A percentile compares a stretch with the other conserved stretches of the same genome.
Evolutionary conservation across 768 basidiomycete genomes (phyloP).

Genomic region (Serendipita sp.): DNA sequence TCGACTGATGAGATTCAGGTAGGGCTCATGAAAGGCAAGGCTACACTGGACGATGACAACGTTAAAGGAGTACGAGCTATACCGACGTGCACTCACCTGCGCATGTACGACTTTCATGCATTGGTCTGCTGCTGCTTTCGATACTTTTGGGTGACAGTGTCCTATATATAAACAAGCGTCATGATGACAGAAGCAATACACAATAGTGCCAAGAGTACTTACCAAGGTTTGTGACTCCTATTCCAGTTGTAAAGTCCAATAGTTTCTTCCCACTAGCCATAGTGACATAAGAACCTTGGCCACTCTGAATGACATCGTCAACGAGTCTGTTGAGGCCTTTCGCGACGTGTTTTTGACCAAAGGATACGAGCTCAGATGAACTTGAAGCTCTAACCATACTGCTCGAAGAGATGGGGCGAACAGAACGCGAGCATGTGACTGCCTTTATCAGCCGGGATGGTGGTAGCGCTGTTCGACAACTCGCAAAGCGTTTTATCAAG

Average conservation of each 20-base stretch:
- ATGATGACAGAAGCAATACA: neutral
- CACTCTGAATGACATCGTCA: constrained; percentile 20
- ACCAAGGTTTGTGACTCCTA: constrained; percentile 79
- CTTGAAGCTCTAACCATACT: neutral
- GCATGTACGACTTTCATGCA: constrained; percentile 64
- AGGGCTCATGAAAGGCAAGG: constrained; percentile 75
- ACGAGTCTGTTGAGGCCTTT: constrained; percentile 20
- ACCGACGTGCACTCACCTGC: constrained; percentile 34
- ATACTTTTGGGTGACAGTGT: constrained; percentile 76
- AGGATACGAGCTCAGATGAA: constrained; percentile 16
- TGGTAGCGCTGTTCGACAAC: no score
- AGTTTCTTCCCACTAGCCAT: constrained; percentile 57
- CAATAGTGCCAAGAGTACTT: neutral
- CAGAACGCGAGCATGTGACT: no score
- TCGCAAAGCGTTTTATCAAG: no score
- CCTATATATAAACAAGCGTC: constrained; percentile 26
- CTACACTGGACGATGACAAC: constrained; percentile 40
- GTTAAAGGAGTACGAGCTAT: neutral
- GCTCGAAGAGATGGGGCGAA: no score
- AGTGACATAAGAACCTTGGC: constrained; percentile 48
- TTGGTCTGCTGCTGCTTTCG: constrained; percentile 77
- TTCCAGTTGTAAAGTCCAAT: constrained; percentile 79
- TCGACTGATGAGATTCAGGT: constrained; percentile 71
- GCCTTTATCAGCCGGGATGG: no score
- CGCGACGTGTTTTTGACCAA: constrained; percentile 21